Conservation (phyloP, 441 rosid species). For the Jatropha podagrica region DNA sequence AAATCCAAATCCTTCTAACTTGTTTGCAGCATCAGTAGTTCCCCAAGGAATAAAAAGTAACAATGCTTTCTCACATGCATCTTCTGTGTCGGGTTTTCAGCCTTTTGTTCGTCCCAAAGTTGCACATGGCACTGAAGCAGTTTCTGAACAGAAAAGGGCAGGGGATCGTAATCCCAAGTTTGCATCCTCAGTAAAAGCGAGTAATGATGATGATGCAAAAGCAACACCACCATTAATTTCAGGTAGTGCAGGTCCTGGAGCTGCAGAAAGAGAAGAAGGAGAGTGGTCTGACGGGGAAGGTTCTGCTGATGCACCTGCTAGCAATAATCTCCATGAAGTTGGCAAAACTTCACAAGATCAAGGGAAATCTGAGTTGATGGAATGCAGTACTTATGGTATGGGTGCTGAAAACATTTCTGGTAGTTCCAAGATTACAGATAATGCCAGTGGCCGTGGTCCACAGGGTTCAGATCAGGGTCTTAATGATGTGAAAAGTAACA, state of each 20-base stretch:
- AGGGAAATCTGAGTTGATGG: conserved; percentile 28
- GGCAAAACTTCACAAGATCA: conserved; percentile 40
- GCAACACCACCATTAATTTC: conserved; percentile 31
- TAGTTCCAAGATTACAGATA: conserved; percentile 36
- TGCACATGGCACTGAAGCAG: conserved; percentile 36
- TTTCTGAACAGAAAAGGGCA: conserved; percentile 39
- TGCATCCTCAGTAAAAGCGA: conserved; percentile 38
- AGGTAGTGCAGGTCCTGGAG: conserved; percentile 36
- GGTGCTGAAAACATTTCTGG: conserved; percentile 23
- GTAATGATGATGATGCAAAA: conserved; percentile 35
- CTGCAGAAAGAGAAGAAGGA: conserved; percentile 92
- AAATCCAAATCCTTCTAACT: conserved; percentile 43
- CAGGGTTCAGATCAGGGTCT: conserved; percentile 37
- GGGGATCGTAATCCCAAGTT: conserved; percentile 32
- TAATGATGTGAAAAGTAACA: conserved; percentile 44
- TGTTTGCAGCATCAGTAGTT: conserved; percentile 49
- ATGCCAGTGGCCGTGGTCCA: conserved; percentile 27
- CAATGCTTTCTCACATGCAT: conserved; percentile 69
- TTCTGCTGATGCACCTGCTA: conserved; percentile 39
- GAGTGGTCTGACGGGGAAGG: conserved; percentile 88
- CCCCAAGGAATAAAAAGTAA: conserved; percentile 51
- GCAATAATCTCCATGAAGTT: conserved; percentile 32
- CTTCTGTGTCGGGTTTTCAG: conserved; percentile 88
- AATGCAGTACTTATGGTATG: conserved; percentile 29
- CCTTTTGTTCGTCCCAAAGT: conserved; percentile 66